Evolutionary conservation across 768 basidiomycete genomes (phyloP).

Genomic region (Tylopilus sp.): DNA sequence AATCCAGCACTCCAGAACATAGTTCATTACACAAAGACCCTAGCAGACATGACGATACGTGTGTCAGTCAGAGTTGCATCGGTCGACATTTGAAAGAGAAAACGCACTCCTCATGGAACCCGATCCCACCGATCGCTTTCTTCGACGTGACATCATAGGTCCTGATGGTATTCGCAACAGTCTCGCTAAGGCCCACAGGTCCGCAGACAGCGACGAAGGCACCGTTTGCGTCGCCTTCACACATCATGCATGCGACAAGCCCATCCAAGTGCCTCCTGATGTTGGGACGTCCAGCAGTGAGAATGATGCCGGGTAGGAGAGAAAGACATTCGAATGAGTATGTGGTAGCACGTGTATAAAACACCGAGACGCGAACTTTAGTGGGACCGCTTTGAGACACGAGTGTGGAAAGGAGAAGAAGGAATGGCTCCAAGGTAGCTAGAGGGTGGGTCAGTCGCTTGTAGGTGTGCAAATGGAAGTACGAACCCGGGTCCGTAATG

Average conservation of each 20-base stretch:
- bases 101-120: conserved; percentile 38
- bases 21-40: conserved; percentile 26
- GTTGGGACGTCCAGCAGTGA: conserved; percentile 51
- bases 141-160: conserved; percentile 21
- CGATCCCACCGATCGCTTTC: conserved; percentile 35
- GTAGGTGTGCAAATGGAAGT: background rate
- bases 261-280: conserved; percentile 43
- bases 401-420: conserved; percentile 45
- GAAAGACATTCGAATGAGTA: conserved; percentile 13
- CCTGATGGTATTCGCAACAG: conserved; percentile 31
- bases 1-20: background rate
- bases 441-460: conserved; percentile 5
- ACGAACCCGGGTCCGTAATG: conserved; percentile 49
- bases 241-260: conserved; percentile 39
- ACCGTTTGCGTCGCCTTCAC: conserved; percentile 30
- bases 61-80: background rate
- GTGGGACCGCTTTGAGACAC: conserved; percentile 40
- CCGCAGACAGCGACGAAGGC: conserved; percentile 42
- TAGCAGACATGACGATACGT: background rate
- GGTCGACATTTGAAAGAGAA: conserved; percentile 2
- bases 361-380: conserved; percentile 47
- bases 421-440: conserved; percentile 45
- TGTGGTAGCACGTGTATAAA: conserved; percentile 49
- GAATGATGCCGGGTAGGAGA: conserved; percentile 37
- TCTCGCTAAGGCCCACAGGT: conserved; percentile 32